These are phyloP conservation scores for Hymenochaete sp. DNA, from an alignment of 1,284 basidiomycete species.

Conservation along the genomic window DNA sequence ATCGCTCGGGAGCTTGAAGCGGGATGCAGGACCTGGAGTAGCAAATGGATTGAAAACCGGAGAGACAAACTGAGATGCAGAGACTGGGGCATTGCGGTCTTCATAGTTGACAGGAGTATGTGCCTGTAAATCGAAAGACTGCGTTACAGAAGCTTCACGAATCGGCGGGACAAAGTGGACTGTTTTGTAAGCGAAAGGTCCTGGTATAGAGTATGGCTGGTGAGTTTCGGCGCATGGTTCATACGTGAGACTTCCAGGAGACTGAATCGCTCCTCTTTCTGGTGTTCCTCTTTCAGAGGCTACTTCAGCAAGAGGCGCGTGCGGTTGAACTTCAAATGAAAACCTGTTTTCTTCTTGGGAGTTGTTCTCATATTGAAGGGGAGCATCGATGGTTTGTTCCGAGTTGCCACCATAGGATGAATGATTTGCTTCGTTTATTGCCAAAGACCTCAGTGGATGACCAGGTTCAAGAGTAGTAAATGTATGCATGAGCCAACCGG, in stretches of 20 bases:
- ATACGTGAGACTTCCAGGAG: too few species aligned
- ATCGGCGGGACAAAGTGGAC: constrained; percentile 7
- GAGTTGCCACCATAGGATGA: background rate
- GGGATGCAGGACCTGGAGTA: constrained; percentile 14
- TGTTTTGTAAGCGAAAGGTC: constrained; percentile 4
- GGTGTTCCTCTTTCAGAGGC: background rate
- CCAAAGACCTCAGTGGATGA: constrained; percentile 39
- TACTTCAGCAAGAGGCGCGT: background rate
- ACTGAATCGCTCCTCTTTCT: background rate
- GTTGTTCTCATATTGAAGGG: too few species aligned
- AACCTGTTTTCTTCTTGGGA: too few species aligned
- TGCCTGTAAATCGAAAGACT: background rate
- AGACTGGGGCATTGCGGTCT: background rate
- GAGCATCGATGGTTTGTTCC: too few species aligned
- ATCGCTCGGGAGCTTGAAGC: constrained; percentile 3
- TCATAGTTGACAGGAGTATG: background rate
- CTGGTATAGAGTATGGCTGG: constrained; percentile 3
- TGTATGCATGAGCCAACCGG: constrained; percentile 39
- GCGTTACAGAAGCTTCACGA: background rate
- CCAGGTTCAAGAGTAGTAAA: constrained; percentile 32
- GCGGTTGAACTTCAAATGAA: too few species aligned
- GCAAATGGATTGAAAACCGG: constrained; percentile 12
- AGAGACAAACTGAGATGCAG: too few species aligned
- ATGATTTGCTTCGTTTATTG: constrained; percentile 18
- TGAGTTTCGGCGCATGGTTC: too few species aligned